Conservation (phyloP, 1,284 basidiomycete species). For the Meripilus lineatus region DNA sequence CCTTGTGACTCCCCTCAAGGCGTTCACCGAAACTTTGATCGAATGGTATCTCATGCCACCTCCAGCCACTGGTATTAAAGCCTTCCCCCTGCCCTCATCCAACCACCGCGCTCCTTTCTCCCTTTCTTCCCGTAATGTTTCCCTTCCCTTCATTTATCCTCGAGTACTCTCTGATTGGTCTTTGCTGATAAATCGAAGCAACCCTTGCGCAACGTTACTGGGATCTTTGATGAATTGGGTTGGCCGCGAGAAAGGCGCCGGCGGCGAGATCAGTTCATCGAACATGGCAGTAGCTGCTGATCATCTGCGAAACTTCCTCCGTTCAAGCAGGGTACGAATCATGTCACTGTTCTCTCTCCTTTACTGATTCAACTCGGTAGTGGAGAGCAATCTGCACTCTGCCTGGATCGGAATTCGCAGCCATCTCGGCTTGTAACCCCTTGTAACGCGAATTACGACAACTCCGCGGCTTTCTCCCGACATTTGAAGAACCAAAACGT, state of each 20-base stretch:
- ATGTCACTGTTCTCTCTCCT: neutral
- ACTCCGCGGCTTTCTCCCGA: slow-evolving; percentile 21
- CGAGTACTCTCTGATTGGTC: no score
- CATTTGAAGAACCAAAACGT: slow-evolving; percentile 21
- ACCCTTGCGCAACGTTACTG: slow-evolving; percentile 31
- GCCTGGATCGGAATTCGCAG: neutral
- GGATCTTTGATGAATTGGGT: slow-evolving; percentile 47
- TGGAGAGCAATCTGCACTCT: neutral
- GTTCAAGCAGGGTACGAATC: neutral
- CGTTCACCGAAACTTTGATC: no score
- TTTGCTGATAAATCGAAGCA: no score
- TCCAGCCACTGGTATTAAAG: no score
- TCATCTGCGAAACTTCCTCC: neutral
- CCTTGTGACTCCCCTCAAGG: no score
- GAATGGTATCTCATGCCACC: no score
- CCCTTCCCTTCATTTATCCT: no score
- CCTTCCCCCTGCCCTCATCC: no score
- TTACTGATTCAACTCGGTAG: neutral
- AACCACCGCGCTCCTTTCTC: no score
- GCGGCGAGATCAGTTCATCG: no score
- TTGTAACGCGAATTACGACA: slow-evolving; percentile 21
- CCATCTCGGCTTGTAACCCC: slow-evolving; percentile 9
- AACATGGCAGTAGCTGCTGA: neutral
- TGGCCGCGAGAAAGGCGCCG: slow-evolving; percentile 4
- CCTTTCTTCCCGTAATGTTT: no score